Conservation (phyloP, 768 basidiomycete species). For the Termitomyces sp. region DNA sequence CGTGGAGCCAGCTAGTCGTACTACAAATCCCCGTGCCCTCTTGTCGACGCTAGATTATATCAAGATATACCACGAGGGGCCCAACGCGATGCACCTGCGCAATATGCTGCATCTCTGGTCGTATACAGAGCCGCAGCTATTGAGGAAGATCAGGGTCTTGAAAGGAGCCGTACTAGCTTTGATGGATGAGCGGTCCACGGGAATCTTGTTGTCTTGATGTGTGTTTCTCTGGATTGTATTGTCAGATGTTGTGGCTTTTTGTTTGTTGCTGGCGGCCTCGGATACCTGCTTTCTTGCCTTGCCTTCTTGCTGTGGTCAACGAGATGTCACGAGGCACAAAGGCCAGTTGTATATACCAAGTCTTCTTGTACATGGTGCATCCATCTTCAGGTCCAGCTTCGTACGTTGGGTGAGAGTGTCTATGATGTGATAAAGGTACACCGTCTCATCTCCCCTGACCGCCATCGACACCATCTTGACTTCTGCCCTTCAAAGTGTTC, state of each 20-base stretch:
- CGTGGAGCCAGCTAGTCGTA: neutral
- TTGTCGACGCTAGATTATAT: constrained; percentile 40
- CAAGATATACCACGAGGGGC: constrained; percentile 54
- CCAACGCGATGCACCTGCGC: constrained; percentile 41
- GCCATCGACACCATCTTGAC: neutral
- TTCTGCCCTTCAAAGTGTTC: neutral
- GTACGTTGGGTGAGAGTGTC: neutral
- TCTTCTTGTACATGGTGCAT: neutral
- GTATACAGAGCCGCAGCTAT: constrained; percentile 15
- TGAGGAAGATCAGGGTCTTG: constrained; percentile 36
- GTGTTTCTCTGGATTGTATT: neutral
- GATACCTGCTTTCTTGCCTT: neutral
- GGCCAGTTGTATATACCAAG: neutral
- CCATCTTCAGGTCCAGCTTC: neutral
- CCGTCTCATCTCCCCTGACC: neutral
- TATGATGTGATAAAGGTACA: neutral
- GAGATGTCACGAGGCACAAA: neutral
- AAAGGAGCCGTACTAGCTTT: constrained; percentile 43
- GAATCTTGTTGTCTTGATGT: constrained; percentile 34
- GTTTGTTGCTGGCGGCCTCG: too few species aligned
- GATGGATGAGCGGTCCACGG: constrained; percentile 40
- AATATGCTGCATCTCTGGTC: constrained; percentile 46
- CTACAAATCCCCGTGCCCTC: constrained; percentile 5
- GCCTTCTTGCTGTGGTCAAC: neutral
- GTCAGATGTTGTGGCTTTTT: too few species aligned